Evolutionary conservation across 148 eudicot genomes (phyloP), one percentile per base, ranked within the genome.

Genomic region (Cornus florida): DNA sequence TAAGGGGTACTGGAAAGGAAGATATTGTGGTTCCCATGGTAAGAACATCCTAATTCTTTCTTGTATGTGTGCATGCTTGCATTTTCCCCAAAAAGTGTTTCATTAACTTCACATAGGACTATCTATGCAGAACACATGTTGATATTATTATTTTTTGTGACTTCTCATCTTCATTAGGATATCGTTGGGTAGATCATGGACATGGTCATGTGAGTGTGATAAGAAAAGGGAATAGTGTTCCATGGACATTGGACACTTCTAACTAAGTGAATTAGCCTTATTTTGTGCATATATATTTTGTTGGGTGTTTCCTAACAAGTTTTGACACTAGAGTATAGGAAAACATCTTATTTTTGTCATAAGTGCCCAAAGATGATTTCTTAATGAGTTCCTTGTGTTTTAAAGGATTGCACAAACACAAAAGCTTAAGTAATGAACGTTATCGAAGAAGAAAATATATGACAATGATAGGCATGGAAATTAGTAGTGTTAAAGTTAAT

Each of bases 11-110:
- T 11, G 84, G 88, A 28, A 93, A 86, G 86, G 90, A 93, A 83
- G 95, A 91, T 78, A 92, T 89, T 59, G 84, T 91, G 74, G 97
- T 93, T 86, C 95, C 97, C 28, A 93, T 91, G 89, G 93, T 88
- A 79, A 71, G 79, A 67, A 13, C 48, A 16, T 23, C 69, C 38
- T 17, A 10, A 76, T 76, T 66, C 5, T 17, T 32, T 20, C 72
- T 48, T 31, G 19, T 20, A 20, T 68, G 62, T 46, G 71, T 32
- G 46, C 66, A 48, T 77, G 72, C 65, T 68, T 66, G 71, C 13
- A 64, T 32, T 75, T 19, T 19, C 20, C 20, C 23, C 23, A 20
- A 62, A 19, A 24, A 53, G 1, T 48, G 38, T 43, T 43, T 43
- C 38, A 43, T 43, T 43, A 43, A 43, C 48, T 43, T 43, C 48